Percentiles rank a stretch among this genome's conserved stretches.
Evolutionary conservation across 768 basidiomycete species (phyloP).

Genomic region (Boletellus emodensis): DNA sequence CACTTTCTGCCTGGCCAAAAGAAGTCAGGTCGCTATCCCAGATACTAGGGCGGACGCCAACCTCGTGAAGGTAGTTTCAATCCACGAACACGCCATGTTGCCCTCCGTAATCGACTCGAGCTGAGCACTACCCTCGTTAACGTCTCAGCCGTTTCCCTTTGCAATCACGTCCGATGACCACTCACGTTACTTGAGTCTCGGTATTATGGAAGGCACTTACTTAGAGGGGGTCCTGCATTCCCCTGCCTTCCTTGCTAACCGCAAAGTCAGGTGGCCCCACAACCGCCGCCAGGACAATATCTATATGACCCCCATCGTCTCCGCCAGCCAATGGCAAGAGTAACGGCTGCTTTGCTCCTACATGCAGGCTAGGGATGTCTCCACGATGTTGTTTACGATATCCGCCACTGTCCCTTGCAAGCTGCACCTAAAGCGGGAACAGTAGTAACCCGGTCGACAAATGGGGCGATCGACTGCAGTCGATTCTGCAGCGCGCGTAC

Average conservation of each 20-base stretch:
- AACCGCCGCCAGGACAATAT: slow-evolving; percentile 8
- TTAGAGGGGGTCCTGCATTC: slow-evolving; percentile 32
- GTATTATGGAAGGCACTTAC: slow-evolving; percentile 16
- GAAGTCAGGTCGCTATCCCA: too few relatives aligned
- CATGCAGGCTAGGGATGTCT: slow-evolving; percentile 16
- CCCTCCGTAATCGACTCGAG: slow-evolving; percentile 10
- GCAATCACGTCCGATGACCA: not conserved
- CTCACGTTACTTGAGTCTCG: too few relatives aligned
- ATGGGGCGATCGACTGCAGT: slow-evolving; percentile 17
- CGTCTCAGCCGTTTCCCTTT: slow-evolving; percentile 22
- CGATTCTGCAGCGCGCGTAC: slow-evolving; percentile 24
- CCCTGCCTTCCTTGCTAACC: slow-evolving; percentile 26
- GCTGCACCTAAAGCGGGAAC: slow-evolving; percentile 21
- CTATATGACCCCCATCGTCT: slow-evolving; percentile 21
- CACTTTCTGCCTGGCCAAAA: too few relatives aligned
- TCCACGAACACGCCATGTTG: too few relatives aligned
- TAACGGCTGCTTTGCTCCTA: slow-evolving; percentile 32
- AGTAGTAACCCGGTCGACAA: slow-evolving; percentile 31
- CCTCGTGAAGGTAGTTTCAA: too few relatives aligned
- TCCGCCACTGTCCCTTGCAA: not conserved
- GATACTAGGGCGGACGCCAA: too few relatives aligned
- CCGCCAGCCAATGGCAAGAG: slow-evolving; percentile 24
- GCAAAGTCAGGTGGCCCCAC: slow-evolving; percentile 33
- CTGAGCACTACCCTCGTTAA: slow-evolving; percentile 11
- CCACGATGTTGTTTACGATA: not conserved